Base-by-base conservation (phyloP, 1,139 yeast species). In the Geotrichum citri-aurantii region DNA sequence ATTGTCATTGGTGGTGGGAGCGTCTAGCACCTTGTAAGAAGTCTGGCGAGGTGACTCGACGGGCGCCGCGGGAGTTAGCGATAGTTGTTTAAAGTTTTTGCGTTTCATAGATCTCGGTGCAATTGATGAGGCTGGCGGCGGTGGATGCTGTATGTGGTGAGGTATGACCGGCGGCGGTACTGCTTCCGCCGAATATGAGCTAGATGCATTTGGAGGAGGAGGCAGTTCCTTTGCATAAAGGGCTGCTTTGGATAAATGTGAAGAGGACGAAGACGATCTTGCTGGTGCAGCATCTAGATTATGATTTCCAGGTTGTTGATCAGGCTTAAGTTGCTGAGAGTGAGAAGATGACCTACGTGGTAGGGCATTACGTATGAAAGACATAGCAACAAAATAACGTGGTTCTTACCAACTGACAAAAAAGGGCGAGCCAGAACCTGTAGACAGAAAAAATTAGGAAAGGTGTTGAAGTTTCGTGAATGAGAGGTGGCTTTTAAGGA, bases 71-170 rank as follows among this genome's bases (percentile, higher is more conserved):
- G n/a, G 65, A 59, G 37, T 73, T 48, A 89, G 74, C 40, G 86
- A 82, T 50, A 89, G 77, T 62, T 87, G 80, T 70, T 90, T 90
- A 69, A 87, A 77, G 70, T 90, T 90, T 65, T 87, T 82, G 59
- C 96, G 79, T 63, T 82, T 82, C 62, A 89, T 73, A 3, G 93
- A 79, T 68, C 83, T 86, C 48, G 85, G 74, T 65, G 75, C 80
- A 71, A 72, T 66, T 7, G 68, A 33, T 37, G 56, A 31, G 5
- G 48, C 54, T 23, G 56, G 50, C n/a, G 24, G 58, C 6, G n/a
- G 48, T 29, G 23, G 47, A n/a, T 10, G 42, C 19, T 24, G 52
- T 14, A 51, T 27, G 17, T 19, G 53, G 29, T n/a, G 50, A 31
- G 42, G 46, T 19, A 33, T 50, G 42, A 23, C 21, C 11, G 24